Percentiles rank a stretch among this genome's conserved stretches.
These are phyloP conservation scores for Astrephomene gubernaculifera DNA, from an alignment of 139 green algal species.

Conservation along the genomic window DNA sequence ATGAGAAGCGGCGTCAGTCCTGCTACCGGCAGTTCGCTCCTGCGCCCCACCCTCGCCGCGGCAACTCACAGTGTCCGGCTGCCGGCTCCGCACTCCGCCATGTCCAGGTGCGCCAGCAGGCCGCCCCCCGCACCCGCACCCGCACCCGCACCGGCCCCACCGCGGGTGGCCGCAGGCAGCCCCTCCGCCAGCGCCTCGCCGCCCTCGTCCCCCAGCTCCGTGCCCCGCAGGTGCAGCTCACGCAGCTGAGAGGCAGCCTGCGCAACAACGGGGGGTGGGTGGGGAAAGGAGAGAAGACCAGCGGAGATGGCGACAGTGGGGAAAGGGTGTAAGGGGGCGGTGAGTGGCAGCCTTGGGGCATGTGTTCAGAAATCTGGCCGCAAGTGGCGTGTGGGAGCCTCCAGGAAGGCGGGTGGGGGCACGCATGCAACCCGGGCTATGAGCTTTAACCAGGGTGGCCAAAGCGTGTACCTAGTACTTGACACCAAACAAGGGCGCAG, in stretches of 20 bases:
- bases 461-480: too few species aligned
- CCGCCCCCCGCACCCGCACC: background rate
- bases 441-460: too few species aligned
- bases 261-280: too few species aligned
- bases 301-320: too few species aligned
- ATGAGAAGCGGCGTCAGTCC: background rate
- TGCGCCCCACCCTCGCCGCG: background rate
- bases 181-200: constrained; percentile 12
- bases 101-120: background rate
- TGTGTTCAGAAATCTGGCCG: too few species aligned
- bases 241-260: background rate
- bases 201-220: constrained; percentile 32
- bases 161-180: background rate
- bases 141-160: background rate
- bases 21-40: background rate
- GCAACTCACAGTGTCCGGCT: background rate
- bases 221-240: constrained; percentile 20
- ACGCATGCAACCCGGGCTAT: too few species aligned
- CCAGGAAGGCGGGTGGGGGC: too few species aligned
- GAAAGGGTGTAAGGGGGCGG: too few species aligned
- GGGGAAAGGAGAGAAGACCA: too few species aligned
- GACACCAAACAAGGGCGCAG: too few species aligned
- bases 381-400: too few species aligned
- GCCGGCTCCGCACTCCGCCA: background rate
- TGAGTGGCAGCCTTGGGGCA: too few species aligned